Conservation (phyloP, 2,329 filamentous ascomycete species). For the Sclerotinia minor region DNA sequence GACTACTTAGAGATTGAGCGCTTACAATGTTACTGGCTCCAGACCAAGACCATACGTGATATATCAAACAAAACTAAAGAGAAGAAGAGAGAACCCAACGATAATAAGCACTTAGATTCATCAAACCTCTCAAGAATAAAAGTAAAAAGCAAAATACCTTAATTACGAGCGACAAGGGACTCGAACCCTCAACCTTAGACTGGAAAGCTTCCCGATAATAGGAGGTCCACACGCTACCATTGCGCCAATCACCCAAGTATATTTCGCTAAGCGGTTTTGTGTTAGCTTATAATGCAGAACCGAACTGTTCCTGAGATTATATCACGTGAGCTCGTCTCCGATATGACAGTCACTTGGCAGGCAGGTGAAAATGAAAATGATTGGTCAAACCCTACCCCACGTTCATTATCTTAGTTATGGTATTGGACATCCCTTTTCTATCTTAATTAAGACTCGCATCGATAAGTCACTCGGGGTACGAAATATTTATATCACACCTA, state of each 20-base stretch:
- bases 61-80: not conserved
- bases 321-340: not conserved
- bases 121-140: not conserved
- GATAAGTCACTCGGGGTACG: not conserved
- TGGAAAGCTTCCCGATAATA: conserved; percentile 14
- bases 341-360: not conserved
- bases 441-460: not conserved
- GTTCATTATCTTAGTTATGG: not conserved
- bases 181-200: conserved; percentile 21
- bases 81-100: not conserved
- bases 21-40: not conserved
- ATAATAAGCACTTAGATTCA: not conserved
- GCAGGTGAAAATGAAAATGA: not conserved
- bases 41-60: not conserved
- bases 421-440: not conserved
- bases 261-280: not conserved
- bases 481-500: not conserved
- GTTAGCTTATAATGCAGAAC: not conserved
- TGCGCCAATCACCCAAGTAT: conserved; percentile 17
- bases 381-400: conserved; percentile 9
- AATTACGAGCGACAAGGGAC: conserved; percentile 15
- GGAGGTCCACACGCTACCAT: conserved; percentile 25
- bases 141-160: not conserved
- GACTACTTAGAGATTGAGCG: not conserved
- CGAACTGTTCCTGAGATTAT: rapidly evolving